These are phyloP conservation scores for Eucalyptus microcorys DNA, from an alignment of 345 rosid genomes.

Conservation along the genomic window DNA sequence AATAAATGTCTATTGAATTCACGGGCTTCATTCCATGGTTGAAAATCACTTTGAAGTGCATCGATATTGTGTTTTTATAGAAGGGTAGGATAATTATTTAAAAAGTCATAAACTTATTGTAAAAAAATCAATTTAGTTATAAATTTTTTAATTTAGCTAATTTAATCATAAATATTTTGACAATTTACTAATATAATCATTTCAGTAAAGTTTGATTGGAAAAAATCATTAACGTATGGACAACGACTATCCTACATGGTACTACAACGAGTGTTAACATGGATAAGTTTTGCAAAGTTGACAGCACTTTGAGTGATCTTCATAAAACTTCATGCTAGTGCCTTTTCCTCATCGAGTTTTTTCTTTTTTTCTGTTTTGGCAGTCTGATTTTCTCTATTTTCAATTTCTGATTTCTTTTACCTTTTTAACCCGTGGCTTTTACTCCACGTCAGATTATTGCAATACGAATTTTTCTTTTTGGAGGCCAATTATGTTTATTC, in stretches of 20 bases:
- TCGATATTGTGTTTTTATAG: neutral
- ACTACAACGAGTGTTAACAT: accelerated
- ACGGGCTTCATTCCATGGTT: neutral
- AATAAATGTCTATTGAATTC: neutral
- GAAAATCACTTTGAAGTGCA: neutral
- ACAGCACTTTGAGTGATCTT: neutral
- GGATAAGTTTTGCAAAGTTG: neutral
- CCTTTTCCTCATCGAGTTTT: neutral
- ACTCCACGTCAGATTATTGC: neutral
- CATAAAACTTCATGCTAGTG: neutral
- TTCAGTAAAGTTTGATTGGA: accelerated
- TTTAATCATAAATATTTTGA: neutral
- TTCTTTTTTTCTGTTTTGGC: neutral
- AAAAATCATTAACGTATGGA: too few species aligned
- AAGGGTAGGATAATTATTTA: neutral
- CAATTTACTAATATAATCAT: accelerated
- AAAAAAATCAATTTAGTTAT: neutral
- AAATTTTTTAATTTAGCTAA: neutral
- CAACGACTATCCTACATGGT: accelerated
- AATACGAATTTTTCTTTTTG: neutral
- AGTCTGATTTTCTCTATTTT: neutral
- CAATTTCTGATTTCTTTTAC: neutral
- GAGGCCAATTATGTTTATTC: neutral
- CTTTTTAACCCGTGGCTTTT: neutral
- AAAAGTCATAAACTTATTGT: neutral